Evolutionary conservation across 768 basidiomycete species (phyloP).

Genomic region (Flagelloscypha sp.): DNA sequence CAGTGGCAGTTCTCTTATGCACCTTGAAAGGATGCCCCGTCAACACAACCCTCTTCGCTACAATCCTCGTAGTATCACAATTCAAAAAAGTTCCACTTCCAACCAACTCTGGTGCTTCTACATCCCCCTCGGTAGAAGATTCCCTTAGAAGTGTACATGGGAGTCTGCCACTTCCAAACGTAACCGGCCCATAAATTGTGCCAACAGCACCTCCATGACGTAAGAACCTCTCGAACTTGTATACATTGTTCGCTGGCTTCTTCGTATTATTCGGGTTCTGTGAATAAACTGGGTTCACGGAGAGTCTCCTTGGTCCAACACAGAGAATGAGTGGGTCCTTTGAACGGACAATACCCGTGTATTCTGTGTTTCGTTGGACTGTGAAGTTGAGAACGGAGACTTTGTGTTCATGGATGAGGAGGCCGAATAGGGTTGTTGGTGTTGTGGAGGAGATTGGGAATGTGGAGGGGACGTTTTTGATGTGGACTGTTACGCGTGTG

Average conservation of each 20-base stretch:
- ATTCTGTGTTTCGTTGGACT: slow-evolving; percentile 93
- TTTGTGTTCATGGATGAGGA: slow-evolving; percentile 95
- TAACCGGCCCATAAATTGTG: slow-evolving; percentile 82
- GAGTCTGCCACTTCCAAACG: slow-evolving; percentile 80
- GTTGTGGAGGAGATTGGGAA: slow-evolving; percentile 18
- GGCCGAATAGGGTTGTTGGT: slow-evolving; percentile 66
- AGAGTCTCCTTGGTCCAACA: slow-evolving; percentile 79
- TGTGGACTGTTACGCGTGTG: slow-evolving; percentile 64
- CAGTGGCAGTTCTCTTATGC: slow-evolving; percentile 93
- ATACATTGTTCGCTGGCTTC: slow-evolving; percentile 90
- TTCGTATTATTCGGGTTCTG: slow-evolving; percentile 88
- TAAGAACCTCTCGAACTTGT: slow-evolving; percentile 91
- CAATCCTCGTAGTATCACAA: slow-evolving; percentile 84
- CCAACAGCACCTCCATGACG: slow-evolving; percentile 81
- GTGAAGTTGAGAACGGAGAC: slow-evolving; percentile 87
- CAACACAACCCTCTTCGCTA: slow-evolving; percentile 89
- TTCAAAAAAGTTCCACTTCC: slow-evolving; percentile 83
- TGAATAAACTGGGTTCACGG: slow-evolving; percentile 83
- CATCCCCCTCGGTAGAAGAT: slow-evolving; percentile 49
- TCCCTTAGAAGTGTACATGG: slow-evolving; percentile 74
- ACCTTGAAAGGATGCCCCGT: slow-evolving; percentile 97
- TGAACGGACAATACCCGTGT: slow-evolving; percentile 77
- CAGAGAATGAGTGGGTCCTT: slow-evolving; percentile 92
- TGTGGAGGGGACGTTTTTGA: slow-evolving; percentile 70
- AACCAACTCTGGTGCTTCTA: slow-evolving; percentile 73